A percentile compares a stretch with the other conserved stretches of the same genome.
Evolutionary conservation across 164 flowering plant species (phyloP).

Genomic region (Berberis thunbergii): DNA sequence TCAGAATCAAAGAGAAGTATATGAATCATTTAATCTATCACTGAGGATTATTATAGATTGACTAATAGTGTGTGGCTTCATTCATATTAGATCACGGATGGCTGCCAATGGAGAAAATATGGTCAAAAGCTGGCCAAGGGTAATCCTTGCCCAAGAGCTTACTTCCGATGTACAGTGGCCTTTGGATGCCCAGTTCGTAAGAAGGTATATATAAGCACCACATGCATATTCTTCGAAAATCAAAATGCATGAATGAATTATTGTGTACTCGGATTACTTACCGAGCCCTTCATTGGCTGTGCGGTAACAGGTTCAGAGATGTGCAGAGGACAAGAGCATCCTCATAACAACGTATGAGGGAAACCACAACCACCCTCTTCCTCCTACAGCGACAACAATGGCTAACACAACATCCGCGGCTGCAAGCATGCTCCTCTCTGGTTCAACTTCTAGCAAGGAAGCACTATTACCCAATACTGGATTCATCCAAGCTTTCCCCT

Average conservation of each 20-base stretch:
- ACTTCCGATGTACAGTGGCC: slow-evolving; percentile 59
- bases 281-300: too few species aligned
- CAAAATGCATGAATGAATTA: too few species aligned
- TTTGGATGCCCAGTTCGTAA: slow-evolving; percentile 55
- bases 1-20: too few species aligned
- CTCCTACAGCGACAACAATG: slow-evolving; percentile 34
- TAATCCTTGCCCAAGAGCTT: slow-evolving; percentile 61
- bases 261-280: not conserved
- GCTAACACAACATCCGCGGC: slow-evolving; percentile 34
- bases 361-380: slow-evolving; percentile 34
- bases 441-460: slow-evolving; percentile 32
- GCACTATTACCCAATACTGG: slow-evolving; percentile 8
- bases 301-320: slow-evolving; percentile 31
- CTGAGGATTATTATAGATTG: too few species aligned
- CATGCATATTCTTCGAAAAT: too few species aligned
- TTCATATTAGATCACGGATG: slow-evolving; percentile 44
- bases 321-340: slow-evolving; percentile 29
- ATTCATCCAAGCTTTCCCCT: slow-evolving; percentile 28
- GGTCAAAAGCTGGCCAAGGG: slow-evolving; percentile 68
- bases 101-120: slow-evolving; percentile 64
- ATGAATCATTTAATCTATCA: too few species aligned
- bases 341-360: slow-evolving; percentile 38
- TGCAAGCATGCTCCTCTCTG: slow-evolving; percentile 31
- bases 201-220: slow-evolving; percentile 24
- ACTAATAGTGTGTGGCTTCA: too few species aligned